Conservation (phyloP, 257 asterid species). For the Jaltomata sinuosa region DNA sequence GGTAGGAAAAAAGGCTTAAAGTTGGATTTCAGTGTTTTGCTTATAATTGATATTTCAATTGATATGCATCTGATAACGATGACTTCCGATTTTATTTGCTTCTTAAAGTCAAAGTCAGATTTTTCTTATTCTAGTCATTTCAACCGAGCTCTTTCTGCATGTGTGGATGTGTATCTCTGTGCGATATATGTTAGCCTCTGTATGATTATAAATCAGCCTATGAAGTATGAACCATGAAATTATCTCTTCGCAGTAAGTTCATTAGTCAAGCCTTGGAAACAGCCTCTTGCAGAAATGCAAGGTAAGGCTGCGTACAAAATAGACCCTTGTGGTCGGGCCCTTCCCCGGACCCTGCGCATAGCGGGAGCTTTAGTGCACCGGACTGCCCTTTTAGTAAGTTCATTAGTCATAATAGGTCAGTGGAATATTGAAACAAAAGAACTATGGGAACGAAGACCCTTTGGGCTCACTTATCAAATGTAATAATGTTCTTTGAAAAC, state of each 20-base stretch:
- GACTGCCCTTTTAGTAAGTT: too few relatives aligned
- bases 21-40: background rate
- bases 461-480: background rate
- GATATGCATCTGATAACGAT: background rate
- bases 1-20: conserved; percentile 30
- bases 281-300: too few relatives aligned
- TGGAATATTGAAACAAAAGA: background rate
- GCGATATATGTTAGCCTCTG: background rate
- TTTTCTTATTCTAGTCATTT: background rate
- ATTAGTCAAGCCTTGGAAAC: too few relatives aligned
- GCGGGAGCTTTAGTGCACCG: too few relatives aligned
- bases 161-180: background rate
- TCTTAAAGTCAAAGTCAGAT: background rate
- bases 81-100: background rate
- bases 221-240: background rate
- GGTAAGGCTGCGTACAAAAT: too few relatives aligned
- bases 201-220: background rate
- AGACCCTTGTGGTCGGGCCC: too few relatives aligned
- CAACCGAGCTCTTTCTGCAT: background rate
- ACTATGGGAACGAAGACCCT: background rate
- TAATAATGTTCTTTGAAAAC: background rate
- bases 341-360: too few relatives aligned
- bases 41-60: background rate
- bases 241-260: background rate
- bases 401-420: background rate